A percentile compares a stretch with the other conserved stretches of the same genome.
Evolutionary conservation across 495 filamentous ascomycete species (phyloP).

Genomic region (Daldinia vernicosa): DNA sequence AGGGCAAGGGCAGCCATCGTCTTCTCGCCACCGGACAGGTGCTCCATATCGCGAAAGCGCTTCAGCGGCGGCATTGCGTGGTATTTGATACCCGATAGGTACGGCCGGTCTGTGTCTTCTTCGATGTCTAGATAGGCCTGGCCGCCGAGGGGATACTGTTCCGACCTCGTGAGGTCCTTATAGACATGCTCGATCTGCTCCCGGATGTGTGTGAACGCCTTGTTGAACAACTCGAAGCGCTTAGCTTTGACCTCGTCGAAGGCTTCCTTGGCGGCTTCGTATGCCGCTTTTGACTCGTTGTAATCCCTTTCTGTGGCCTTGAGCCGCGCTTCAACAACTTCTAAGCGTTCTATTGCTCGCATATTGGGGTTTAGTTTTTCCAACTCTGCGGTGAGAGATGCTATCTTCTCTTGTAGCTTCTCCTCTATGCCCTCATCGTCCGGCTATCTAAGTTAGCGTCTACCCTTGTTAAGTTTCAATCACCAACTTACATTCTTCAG

Average conservation of each 20-base stretch:
- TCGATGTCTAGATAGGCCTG: constrained; percentile 95
- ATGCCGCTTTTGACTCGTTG: constrained; percentile 77
- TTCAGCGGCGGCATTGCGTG: constrained; percentile 98
- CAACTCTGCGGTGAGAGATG: constrained; percentile 75
- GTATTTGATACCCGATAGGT: constrained; percentile 94
- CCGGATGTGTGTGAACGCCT: constrained; percentile 92
- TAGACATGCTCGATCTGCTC: constrained; percentile 95
- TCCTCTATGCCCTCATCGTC: constrained; percentile 77
- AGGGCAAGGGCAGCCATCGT: constrained; percentile 97
- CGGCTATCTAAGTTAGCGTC: constrained; percentile 56
- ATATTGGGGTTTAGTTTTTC: constrained; percentile 96
- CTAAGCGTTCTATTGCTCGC: constrained; percentile 91
- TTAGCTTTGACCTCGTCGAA: constrained; percentile 83
- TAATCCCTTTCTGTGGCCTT: constrained; percentile 88
- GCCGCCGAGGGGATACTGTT: constrained; percentile 87
- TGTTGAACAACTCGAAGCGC: constrained; percentile 91
- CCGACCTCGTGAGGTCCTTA: constrained; percentile 87
- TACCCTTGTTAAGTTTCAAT: constrained; percentile 8
- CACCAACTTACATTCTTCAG: constrained; percentile 72
- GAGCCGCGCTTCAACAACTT: constrained; percentile 83
- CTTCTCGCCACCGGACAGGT: constrained; percentile 96
- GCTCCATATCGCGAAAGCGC: constrained; percentile 99
- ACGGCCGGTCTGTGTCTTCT: constrained; percentile 84
- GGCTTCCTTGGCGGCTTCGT: constrained; percentile 78
- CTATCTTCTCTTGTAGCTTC: constrained; percentile 80